These are phyloP conservation scores for Smallanthus sonchifolius DNA, from an alignment of 129 eudicot genomes.

Conservation along the genomic window DNA sequence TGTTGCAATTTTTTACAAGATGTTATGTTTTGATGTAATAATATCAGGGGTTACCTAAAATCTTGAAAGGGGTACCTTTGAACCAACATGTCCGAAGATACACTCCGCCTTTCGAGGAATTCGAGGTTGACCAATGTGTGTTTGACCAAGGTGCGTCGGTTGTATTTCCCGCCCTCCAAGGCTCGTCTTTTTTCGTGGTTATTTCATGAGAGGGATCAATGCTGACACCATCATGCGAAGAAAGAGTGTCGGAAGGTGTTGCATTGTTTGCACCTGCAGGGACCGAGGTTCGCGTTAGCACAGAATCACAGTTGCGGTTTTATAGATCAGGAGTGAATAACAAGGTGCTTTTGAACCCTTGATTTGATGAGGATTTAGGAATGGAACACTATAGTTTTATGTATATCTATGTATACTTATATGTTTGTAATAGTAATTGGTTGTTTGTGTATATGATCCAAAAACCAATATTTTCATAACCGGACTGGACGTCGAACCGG, in stretches of 20 bases:
- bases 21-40: constrained; percentile 10
- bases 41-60: constrained; percentile 64
- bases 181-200: constrained; percentile 68
- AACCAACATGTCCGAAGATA: constrained; percentile 51
- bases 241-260: constrained; percentile 49
- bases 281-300: constrained; percentile 33
- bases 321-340: constrained; percentile 80
- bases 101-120: constrained; percentile 81
- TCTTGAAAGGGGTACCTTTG: constrained; percentile 48
- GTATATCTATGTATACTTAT: constrained; percentile 20
- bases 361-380: not conserved
- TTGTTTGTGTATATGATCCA: not conserved
- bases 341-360: constrained; percentile 41
- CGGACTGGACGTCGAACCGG: no score
- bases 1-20: not conserved
- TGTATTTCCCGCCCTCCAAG: constrained; percentile 48
- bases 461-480: no score
- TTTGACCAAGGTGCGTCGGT: constrained; percentile 37
- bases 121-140: constrained; percentile 74
- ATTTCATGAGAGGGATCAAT: constrained; percentile 55
- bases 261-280: constrained; percentile 72
- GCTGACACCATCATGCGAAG: constrained; percentile 28
- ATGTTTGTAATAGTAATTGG: no score
- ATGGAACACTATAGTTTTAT: not conserved
- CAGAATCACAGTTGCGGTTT: constrained; percentile 39